Base-by-base conservation (phyloP, 73 alveolate species). In the Tetrahymena elliotti region DNA sequence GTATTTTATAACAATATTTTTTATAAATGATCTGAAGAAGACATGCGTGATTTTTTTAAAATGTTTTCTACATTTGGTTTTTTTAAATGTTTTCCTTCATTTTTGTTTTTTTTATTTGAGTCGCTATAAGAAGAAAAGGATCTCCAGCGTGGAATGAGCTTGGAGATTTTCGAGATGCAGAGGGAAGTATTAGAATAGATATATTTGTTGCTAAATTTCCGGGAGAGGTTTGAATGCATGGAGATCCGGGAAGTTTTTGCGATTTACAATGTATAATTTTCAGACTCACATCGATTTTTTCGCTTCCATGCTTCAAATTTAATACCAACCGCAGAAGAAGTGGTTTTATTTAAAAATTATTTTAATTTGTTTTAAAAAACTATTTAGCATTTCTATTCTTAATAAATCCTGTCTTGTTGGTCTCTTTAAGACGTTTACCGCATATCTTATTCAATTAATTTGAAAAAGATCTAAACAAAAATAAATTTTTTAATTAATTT, bases 61-160 rank as follows among this genome's bases (percentile, higher is more conserved):
- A 68, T 68, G 88, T 68, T 68, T 68, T 68, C 88, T 68, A 68
- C 88, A 68, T 68, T 68, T 68, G 88, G 88, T 68, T 68, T 68
- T 68, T 68, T 68, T 24, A 27, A 68, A 68, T 68, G 88, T 68
- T 68, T 68, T 68, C 88, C 88, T 68, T 68, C 88, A 68, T 68
- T 68, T 68, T 68, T 68, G 38, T 27, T 68, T 68, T 12, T 12
- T 68, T n/a, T 68, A 22, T 68, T 68, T 18, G 82, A 68, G 34
- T 68, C 88, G 88, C 34, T 68, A 68, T 68, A 68, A 35, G 88
- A 68, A 68, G 36, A 68, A 27, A 24, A 68, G 88, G 88, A 68
- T 68, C 88, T 68, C 88, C 88, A 68, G 88, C 88, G 88, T 68
- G 88, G 88, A 36, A 68, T 68, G 88, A 68, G 88, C 88, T 68